Evolutionary conservation across 495 filamentous ascomycete species (phyloP).

Genomic region (Massariosphaeria phaeospora): DNA sequence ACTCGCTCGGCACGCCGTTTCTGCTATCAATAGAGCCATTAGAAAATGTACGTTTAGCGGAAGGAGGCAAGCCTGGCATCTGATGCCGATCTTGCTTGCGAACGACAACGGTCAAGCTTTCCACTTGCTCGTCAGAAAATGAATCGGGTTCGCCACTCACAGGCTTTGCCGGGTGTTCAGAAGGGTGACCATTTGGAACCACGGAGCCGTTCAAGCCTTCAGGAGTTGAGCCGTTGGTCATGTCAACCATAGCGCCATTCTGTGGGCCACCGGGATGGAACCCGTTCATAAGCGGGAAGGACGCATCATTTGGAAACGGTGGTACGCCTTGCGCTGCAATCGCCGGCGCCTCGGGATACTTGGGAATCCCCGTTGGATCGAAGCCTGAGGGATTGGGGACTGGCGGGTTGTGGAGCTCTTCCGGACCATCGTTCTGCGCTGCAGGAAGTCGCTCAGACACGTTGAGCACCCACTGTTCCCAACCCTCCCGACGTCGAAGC

Average conservation of each 20-base stretch:
- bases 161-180: slow-evolving; percentile 1
- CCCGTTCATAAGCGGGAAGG: slow-evolving; percentile 25
- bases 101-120: slow-evolving; percentile 48
- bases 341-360: slow-evolving; percentile 11
- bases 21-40: slow-evolving; percentile 53
- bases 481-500: slow-evolving; percentile 70
- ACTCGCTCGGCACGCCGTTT: slow-evolving; percentile 37
- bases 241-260: neutral
- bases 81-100: slow-evolving; percentile 39
- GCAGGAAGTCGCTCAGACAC: slow-evolving; percentile 56
- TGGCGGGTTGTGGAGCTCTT: slow-evolving; percentile 38
- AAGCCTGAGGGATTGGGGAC: slow-evolving; percentile 33
- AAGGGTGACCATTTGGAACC: slow-evolving; percentile 7
- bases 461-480: slow-evolving; percentile 73
- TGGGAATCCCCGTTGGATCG: slow-evolving; percentile 7
- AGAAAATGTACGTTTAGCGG: slow-evolving; percentile 49
- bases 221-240: slow-evolving; percentile 6
- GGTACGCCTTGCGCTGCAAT: slow-evolving; percentile 9
- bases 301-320: slow-evolving; percentile 4
- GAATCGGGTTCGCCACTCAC: slow-evolving; percentile 38
- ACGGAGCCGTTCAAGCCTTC: slow-evolving; percentile 12
- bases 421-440: slow-evolving; percentile 57
- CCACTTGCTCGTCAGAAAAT: slow-evolving; percentile 54
- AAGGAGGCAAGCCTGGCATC: slow-evolving; percentile 39
- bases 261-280: neutral